Evolutionary conservation across 495 filamentous ascomycete genomes (phyloP).

Genomic region (Lophiotrema nucula): DNA sequence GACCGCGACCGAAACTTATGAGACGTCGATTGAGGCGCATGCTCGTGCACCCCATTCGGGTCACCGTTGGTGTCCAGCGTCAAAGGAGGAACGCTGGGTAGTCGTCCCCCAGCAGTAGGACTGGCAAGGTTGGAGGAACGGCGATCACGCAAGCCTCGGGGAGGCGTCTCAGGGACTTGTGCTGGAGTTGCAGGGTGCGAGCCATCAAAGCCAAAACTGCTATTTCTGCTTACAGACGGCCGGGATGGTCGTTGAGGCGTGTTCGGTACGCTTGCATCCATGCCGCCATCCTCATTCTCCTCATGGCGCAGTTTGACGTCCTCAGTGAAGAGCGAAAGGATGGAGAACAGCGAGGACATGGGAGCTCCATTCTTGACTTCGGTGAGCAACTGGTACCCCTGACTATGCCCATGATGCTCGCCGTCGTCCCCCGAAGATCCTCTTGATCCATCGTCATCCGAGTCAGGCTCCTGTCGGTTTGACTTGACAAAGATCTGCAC

Average conservation of each 20-base stretch:
- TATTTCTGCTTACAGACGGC: constrained; percentile 1
- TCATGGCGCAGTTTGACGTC: constrained; percentile 75
- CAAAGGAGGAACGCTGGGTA: constrained; percentile 67
- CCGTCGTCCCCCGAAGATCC: constrained; percentile 66
- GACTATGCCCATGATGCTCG: constrained; percentile 57
- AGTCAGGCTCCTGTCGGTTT: constrained; percentile 53
- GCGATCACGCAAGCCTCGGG: constrained; percentile 25
- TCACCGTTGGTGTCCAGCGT: constrained; percentile 55
- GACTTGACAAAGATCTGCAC: constrained; percentile 99
- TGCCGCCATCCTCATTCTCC: constrained; percentile 56
- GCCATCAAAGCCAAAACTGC: constrained; percentile 22
- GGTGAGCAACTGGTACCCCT: constrained; percentile 88
- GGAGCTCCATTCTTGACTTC: constrained; percentile 98
- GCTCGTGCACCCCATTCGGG: constrained; percentile 1
- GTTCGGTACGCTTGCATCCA: constrained; percentile 24
- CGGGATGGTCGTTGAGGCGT: constrained; percentile 5
- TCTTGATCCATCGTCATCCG: constrained; percentile 40
- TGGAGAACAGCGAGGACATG: constrained; percentile 97
- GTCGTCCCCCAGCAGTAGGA: constrained; percentile 25
- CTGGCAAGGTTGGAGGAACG: constrained; percentile 32
- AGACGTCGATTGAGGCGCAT: background rate
- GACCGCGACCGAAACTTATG: constrained; percentile 33
- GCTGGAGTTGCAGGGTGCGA: constrained; percentile 22
- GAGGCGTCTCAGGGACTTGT: constrained; percentile 21
- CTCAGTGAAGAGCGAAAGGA: constrained; percentile 93